Evolutionary conservation across 257 asterid species (phyloP), one percentile per base, ranked within the genome.

Genomic region (Przewalskia tangutica): DNA sequence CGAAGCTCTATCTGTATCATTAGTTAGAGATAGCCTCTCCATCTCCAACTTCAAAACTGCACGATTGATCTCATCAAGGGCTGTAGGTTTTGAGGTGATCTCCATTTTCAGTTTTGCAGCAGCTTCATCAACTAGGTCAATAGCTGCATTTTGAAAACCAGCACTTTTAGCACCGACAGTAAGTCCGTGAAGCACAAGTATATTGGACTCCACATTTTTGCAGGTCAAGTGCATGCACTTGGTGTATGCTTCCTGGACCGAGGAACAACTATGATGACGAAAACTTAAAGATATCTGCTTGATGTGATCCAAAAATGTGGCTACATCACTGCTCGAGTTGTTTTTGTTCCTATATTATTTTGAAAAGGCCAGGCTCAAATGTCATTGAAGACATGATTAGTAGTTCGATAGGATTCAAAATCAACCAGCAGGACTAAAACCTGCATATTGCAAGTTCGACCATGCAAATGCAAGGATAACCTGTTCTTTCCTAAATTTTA

Each of bases 21-120:
- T 95, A 34, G 92, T 92, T 82, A 95, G 91, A 68, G 98, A 95
- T 4, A 95, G 90, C 88, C 95, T 93, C 86, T 95, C 98, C 98
- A 95, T 95, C 90, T 95, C 98, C 59, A 95, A 89, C 82, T 95
- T 95, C 81, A 95, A 87, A 78, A 95, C 98, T 7, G 95, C 68
- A 65, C 98, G 96, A 84, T 95, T 87, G 77, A 95, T 91, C 84
- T 95, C 98, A 85, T 95, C 98, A 48, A 95, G 97, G 32, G 95
- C 98, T 34, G 97, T 95, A 64, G 98, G 98, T 84, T 95, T 95
- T 70, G 98, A 95, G 76, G 98, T 95, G 23, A 95, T 95, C 89
- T 95, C 98, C 98, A 95, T 95, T 89, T 95, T 95, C 89, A 95
- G 85, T 84, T 93, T 95, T 60, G 98, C 98, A 81, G 98, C 98